These are phyloP conservation scores for Pichia exigua DNA, from an alignment of 805 yeast genomes.

Conservation along the genomic window DNA sequence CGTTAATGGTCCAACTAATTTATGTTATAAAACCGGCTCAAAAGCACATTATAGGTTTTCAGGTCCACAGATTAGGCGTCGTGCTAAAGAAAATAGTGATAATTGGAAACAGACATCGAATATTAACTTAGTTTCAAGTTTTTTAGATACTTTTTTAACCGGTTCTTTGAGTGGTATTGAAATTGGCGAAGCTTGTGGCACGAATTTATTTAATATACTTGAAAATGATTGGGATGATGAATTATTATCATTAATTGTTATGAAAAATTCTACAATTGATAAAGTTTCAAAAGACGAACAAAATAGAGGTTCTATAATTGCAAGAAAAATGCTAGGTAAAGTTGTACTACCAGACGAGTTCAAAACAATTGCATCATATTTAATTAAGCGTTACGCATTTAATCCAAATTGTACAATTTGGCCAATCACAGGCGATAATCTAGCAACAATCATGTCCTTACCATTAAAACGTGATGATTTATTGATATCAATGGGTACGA, in stretches of 20 bases:
- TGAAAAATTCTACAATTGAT: constrained; percentile 39
- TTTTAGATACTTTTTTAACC: constrained; percentile 61
- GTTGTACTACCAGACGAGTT: constrained; percentile 40
- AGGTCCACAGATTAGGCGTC: constrained; percentile 82
- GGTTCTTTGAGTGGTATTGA: constrained; percentile 63
- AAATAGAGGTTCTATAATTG: constrained; percentile 30
- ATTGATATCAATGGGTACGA: constrained; percentile 78
- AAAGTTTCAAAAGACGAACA: constrained; percentile 21
- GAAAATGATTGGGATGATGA: constrained; percentile 47
- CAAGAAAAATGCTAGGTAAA: constrained; percentile 46
- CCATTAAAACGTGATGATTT: constrained; percentile 73
- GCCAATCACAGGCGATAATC: constrained; percentile 85
- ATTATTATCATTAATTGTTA: constrained; percentile 48
- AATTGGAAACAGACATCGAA: constrained; percentile 48
- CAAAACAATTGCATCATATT: constrained; percentile 54
- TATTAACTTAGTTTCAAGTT: constrained; percentile 72
- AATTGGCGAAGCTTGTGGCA: constrained; percentile 87
- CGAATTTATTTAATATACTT: constrained; percentile 76
- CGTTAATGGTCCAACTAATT: constrained; percentile 49
- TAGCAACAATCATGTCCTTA: constrained; percentile 78
- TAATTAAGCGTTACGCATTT: constrained; percentile 59
- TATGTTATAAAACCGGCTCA: constrained; percentile 74
- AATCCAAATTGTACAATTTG: constrained; percentile 47
- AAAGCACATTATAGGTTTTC: constrained; percentile 86
- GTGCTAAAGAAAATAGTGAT: constrained; percentile 44